A percentile compares a stretch with the other conserved stretches of the same genome.
These are phyloP conservation scores for Starmera caribaea DNA, from an alignment of 805 yeast species.

Conservation along the genomic window DNA sequence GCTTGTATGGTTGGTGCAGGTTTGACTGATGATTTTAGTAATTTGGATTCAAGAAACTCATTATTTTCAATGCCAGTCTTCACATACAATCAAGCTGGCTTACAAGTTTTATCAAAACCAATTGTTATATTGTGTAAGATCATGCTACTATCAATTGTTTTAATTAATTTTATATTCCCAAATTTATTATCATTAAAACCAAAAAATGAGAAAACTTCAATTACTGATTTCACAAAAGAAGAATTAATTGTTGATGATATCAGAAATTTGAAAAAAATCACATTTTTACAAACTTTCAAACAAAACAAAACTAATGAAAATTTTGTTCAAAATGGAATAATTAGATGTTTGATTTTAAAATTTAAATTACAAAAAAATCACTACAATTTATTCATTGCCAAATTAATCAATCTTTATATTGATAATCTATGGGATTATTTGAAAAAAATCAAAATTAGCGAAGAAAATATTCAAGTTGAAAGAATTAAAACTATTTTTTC, in stretches of 20 bases:
- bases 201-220: slow-evolving; percentile 3
- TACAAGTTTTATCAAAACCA: slow-evolving; percentile 17
- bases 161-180: slow-evolving; percentile 18
- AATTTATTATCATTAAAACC: slow-evolving; percentile 4
- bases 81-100: slow-evolving; percentile 21
- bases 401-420: slow-evolving; percentile 13
- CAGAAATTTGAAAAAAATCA: slow-evolving; percentile 9
- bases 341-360: slow-evolving; percentile 16
- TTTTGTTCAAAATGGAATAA: slow-evolving; percentile 17
- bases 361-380: neutral
- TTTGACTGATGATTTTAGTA: slow-evolving; percentile 40
- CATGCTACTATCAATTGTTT: slow-evolving; percentile 17
- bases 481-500: slow-evolving; percentile 18
- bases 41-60: slow-evolving; percentile 29
- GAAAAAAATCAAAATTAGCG: slow-evolving; percentile 13
- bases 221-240: neutral
- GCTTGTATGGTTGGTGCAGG: slow-evolving; percentile 58
- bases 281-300: slow-evolving; percentile 10
- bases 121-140: slow-evolving; percentile 19
- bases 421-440: slow-evolving; percentile 19
- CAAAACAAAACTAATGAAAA: slow-evolving; percentile 11
- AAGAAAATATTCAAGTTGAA: slow-evolving; percentile 11
- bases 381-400: slow-evolving; percentile 1
- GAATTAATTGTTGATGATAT: slow-evolving; percentile 10
- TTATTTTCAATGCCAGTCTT: slow-evolving; percentile 38